A percentile compares a stretch with the other conserved stretches of the same genome.
Conservation (phyloP, 306 rosid genomes). For the Ceratonia siliqua region DNA sequence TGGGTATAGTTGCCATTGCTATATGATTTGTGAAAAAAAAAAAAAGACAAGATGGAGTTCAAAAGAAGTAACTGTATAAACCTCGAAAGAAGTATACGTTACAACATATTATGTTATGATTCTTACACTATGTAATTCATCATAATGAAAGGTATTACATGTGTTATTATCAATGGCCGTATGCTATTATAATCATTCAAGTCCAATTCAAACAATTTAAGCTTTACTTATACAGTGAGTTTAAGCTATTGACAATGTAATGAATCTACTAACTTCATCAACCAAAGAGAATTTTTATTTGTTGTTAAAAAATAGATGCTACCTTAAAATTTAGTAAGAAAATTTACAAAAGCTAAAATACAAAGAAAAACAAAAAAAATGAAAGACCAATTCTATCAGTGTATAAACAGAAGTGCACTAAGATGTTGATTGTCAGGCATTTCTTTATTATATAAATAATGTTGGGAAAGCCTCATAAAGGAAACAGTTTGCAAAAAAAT, state of each 20-base stretch:
- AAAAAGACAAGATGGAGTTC: too few relatives aligned
- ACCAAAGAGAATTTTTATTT: background rate
- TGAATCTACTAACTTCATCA: too few relatives aligned
- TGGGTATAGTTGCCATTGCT: too few relatives aligned
- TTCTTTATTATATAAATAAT: background rate
- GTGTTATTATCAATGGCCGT: background rate
- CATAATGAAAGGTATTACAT: background rate
- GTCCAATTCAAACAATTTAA: background rate
- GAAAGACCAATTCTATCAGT: background rate
- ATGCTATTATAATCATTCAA: background rate
- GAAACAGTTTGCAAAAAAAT: too few relatives aligned
- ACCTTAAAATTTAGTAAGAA: slow-evolving; percentile 6
- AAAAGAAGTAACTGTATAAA: too few relatives aligned
- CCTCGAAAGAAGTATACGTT: too few relatives aligned
- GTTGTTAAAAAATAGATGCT: background rate
- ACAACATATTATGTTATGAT: slow-evolving; percentile 6
- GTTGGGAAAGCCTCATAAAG: background rate
- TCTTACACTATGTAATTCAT: background rate
- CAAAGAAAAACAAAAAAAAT: background rate
- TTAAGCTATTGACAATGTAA: background rate
- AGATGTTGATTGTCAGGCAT: too few relatives aligned
- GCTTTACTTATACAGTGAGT: background rate
- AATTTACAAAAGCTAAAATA: background rate
- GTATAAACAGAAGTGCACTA: too few relatives aligned
- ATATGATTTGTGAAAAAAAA: too few relatives aligned